These are phyloP conservation scores for Begonia masoniana DNA, from an alignment of 306 rosid genomes.

Conservation along the genomic window DNA sequence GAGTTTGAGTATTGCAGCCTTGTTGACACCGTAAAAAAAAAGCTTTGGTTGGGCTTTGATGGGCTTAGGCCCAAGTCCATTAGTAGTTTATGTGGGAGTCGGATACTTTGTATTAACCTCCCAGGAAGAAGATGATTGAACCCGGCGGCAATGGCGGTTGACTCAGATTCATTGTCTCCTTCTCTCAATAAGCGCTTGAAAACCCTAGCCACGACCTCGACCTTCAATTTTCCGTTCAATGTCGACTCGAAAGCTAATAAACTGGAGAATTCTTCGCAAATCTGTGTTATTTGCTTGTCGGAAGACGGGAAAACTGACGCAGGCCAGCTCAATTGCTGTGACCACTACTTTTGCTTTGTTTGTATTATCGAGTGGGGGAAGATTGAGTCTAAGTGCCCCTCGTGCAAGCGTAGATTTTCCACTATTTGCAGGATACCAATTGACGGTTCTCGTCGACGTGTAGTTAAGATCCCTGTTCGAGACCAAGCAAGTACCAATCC, in stretches of 20 bases:
- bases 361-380: constrained; percentile 85
- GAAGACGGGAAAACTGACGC: constrained; percentile 31
- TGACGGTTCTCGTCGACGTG: constrained; percentile 18
- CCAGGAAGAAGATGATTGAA: not conserved
- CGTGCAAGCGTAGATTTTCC: constrained; percentile 63
- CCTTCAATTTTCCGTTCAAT: not conserved
- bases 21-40: too few relatives aligned
- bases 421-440: constrained; percentile 37
- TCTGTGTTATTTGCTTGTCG: constrained; percentile 52
- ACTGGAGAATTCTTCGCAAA: constrained; percentile 7
- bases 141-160: constrained; percentile 22
- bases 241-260: not conserved
- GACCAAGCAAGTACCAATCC: constrained; percentile 37
- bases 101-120: not conserved
- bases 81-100: not conserved
- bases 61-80: not conserved
- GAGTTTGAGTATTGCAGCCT: too few relatives aligned
- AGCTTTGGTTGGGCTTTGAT: too few relatives aligned
- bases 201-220: constrained; percentile 7
- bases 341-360: constrained; percentile 58
- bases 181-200: constrained; percentile 33
- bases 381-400: constrained; percentile 70
- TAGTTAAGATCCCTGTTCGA: constrained; percentile 43
- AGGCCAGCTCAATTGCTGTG: constrained; percentile 68
- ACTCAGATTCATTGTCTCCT: constrained; percentile 1